phyloP scores from a whole-genome alignment of 129 eudicot species.

The Lactuca saligna region DNA sequence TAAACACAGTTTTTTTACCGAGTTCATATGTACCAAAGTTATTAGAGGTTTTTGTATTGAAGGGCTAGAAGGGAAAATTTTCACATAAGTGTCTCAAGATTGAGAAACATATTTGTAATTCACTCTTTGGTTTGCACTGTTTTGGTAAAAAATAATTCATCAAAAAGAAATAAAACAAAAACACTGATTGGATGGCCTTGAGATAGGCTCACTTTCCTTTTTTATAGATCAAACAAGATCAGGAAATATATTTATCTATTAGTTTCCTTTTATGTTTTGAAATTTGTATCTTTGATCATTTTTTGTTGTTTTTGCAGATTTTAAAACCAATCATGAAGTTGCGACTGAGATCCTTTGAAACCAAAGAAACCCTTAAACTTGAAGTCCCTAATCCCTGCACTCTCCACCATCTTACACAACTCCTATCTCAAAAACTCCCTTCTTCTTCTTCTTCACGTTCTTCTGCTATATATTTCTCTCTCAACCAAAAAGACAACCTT shows the following conservation, averaged over 20 bases:
- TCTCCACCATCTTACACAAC: slow-evolving; percentile 50
- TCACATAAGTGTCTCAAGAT: no score
- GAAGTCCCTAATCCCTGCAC: slow-evolving; percentile 55
- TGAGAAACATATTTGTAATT: no score
- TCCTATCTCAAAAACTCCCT: slow-evolving; percentile 41
- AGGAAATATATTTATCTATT: no score
- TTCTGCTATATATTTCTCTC: slow-evolving; percentile 50
- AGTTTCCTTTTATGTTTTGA: no score
- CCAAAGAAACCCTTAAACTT: slow-evolving; percentile 63
- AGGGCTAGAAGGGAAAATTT: no score
- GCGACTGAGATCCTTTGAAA: slow-evolving; percentile 64
- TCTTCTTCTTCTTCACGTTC: slow-evolving; percentile 25
- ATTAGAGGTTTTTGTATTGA: neutral
- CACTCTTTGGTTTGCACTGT: no score
- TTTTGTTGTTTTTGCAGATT: slow-evolving; percentile 1
- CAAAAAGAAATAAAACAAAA: neutral
- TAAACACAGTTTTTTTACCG: neutral
- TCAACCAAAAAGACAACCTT: slow-evolving; percentile 66
- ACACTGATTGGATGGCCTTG: neutral
- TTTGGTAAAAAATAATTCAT: no score
- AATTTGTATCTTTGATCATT: no score
- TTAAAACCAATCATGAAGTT: slow-evolving; percentile 51
- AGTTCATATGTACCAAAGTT: neutral
- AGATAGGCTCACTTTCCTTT: no score
- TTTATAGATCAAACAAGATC: no score